Percentiles rank a stretch among this genome's conserved stretches.
Evolutionary conservation across 352 stramenopile species (phyloP).

Genomic region (Phytopythium montanum): DNA sequence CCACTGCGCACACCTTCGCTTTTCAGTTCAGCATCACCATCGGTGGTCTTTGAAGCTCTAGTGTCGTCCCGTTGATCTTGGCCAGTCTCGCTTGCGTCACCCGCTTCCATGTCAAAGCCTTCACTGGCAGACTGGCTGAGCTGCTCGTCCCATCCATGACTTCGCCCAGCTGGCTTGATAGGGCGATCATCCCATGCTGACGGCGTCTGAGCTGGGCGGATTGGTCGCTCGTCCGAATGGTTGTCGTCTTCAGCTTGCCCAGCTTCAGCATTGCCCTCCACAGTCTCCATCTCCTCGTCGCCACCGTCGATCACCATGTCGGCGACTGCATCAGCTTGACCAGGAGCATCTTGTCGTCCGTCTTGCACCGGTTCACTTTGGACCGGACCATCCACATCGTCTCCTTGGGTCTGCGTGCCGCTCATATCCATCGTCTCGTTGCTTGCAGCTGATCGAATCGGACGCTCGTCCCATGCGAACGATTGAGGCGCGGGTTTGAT

Average conservation of each 20-base stretch:
- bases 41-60: not conserved
- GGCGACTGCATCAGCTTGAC: not conserved
- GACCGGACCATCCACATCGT: not conserved
- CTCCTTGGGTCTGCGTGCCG: not conserved
- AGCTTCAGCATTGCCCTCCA: not conserved
- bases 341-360: not conserved
- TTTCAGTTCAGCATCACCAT: not conserved
- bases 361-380: not conserved
- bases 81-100: not conserved
- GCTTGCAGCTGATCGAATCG: constrained; percentile 2
- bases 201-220: not conserved
- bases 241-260: not conserved
- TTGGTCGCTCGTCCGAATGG: not conserved
- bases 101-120: not conserved
- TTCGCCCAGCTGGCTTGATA: not conserved
- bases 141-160: not conserved
- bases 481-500: not conserved
- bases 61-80: not conserved
- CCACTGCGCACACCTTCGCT: not conserved
- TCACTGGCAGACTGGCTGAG: not conserved
- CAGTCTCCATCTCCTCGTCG: not conserved
- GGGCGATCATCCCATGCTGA: not conserved
- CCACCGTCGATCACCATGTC: not conserved
- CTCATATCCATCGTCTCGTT: not conserved
- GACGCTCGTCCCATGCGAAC: constrained; percentile 9